Evolutionary conservation across 2,329 filamentous ascomycete genomes (phyloP).

Genomic region (Nemania sp.): DNA sequence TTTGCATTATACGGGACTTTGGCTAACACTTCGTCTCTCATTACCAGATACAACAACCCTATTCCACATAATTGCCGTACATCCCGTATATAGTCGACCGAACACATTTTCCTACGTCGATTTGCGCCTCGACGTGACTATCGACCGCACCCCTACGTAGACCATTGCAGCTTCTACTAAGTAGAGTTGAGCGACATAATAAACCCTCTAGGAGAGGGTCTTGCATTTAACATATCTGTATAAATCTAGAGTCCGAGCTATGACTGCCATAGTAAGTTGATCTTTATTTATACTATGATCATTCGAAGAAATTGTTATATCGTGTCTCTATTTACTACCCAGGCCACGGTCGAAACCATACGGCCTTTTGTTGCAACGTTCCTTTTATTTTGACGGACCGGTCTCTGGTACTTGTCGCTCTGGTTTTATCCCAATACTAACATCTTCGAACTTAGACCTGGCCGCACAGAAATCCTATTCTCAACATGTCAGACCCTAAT

Average conservation of each 20-base stretch:
- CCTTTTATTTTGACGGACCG: background rate
- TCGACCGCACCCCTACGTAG: background rate
- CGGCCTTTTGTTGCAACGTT: background rate
- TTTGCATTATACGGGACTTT: background rate
- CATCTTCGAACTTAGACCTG: conserved; percentile 39
- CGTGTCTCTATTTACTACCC: background rate
- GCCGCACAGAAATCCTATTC: conserved; percentile 53
- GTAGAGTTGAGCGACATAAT: conserved; percentile 1
- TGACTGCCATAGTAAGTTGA: conserved; percentile 48
- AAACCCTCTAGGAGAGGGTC: background rate
- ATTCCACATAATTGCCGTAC: conserved; percentile 27
- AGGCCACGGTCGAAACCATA: too few relatives aligned
- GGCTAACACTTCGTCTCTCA: conserved; percentile 27
- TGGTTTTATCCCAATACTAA: conserved; percentile 15
- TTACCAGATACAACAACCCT: conserved; percentile 20
- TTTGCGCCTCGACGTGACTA: conserved; percentile 5
- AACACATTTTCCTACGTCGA: background rate
- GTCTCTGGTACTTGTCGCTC: background rate
- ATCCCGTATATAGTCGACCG: conserved; percentile 40
- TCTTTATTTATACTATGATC: background rate
- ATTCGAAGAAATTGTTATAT: background rate
- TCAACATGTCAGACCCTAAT: conserved; percentile 51
- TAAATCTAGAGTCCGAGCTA: conserved; percentile 35
- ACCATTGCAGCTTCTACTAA: background rate
- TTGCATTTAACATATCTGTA: conserved; percentile 1